Conservation (phyloP, 306 rosid genomes). For the Fragaria ananassa region DNA sequence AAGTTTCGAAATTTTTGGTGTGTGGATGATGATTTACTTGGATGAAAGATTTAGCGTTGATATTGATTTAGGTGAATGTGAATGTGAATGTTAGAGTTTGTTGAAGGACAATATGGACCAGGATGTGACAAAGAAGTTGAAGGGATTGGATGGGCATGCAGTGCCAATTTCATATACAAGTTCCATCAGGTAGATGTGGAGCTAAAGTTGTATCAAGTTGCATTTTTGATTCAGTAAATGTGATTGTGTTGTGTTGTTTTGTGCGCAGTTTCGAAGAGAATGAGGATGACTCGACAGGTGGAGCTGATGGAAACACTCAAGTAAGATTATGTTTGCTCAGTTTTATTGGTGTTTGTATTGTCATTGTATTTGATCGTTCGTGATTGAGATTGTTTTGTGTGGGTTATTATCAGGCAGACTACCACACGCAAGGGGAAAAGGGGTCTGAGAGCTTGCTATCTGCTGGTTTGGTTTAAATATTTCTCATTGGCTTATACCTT, state of each 20-base stretch:
- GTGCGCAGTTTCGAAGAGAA: background rate
- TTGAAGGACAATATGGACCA: conserved; percentile 23
- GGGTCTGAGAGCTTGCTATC: conserved; percentile 20
- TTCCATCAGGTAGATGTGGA: conserved; percentile 4
- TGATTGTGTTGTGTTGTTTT: background rate
- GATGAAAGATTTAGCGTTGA: background rate
- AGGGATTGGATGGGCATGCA: conserved; percentile 20
- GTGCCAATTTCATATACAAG: conserved; percentile 6
- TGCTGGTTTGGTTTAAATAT: conserved; percentile 24
- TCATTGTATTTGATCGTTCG: background rate
- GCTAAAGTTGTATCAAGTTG: background rate
- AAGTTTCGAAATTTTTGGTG: background rate
- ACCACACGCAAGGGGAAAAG: conserved; percentile 4
- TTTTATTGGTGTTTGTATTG: background rate
- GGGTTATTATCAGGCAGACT: conserved; percentile 18
- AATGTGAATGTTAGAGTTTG: background rate
- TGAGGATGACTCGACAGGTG: conserved; percentile 14
- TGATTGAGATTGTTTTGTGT: background rate
- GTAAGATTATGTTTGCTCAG: conserved; percentile 11
- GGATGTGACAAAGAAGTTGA: conserved; percentile 20
- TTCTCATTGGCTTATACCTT: too few species aligned
- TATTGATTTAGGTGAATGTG: background rate
- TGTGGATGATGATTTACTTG: too few species aligned
- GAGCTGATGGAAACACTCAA: conserved; percentile 9
- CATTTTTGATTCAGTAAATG: background rate